Percentiles rank a stretch among this genome's conserved stretches.
Evolutionary conservation across 2,329 filamentous ascomycete genomes (phyloP).

Genomic region (Blastomyces parvus): DNA sequence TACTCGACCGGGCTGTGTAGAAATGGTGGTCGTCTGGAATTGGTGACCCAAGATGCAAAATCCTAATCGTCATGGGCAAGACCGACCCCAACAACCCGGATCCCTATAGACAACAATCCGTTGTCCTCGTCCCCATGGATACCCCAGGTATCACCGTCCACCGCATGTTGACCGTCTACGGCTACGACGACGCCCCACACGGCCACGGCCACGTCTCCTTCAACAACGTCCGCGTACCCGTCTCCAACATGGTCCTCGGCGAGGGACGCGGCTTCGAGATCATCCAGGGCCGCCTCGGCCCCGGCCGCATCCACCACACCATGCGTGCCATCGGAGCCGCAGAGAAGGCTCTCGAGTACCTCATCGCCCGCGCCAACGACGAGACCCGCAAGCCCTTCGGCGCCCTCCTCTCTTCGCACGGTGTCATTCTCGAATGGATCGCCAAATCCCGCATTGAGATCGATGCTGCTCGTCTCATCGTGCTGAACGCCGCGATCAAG

Average conservation of each 20-base stretch:
- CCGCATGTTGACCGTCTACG: conserved; percentile 88
- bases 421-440: conserved; percentile 90
- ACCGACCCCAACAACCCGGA: conserved; percentile 65
- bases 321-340: conserved; percentile 91
- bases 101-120: conserved; percentile 83
- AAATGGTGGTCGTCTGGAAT: conserved; percentile 99
- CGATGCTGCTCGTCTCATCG: conserved; percentile 77
- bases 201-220: conserved; percentile 92
- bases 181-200: conserved; percentile 96
- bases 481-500: conserved; percentile 88
- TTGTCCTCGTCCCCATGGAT: conserved; percentile 73
- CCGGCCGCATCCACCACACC: conserved; percentile 92
- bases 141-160: conserved; percentile 83
- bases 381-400: conserved; percentile 83
- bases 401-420: conserved; percentile 76
- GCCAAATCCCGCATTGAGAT: conserved; percentile 89
- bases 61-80: conserved; percentile 98
- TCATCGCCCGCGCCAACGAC: conserved; percentile 91
- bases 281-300: conserved; percentile 91
- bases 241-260: conserved; percentile 74
- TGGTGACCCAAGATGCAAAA: conserved; percentile 79
- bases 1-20: conserved; percentile 33
- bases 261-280: conserved; percentile 95
- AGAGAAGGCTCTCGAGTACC: conserved; percentile 86
- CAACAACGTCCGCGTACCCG: conserved; percentile 79